Conservation (phyloP, 495 filamentous ascomycete genomes). For the Aspergillus kassunensis region DNA sequence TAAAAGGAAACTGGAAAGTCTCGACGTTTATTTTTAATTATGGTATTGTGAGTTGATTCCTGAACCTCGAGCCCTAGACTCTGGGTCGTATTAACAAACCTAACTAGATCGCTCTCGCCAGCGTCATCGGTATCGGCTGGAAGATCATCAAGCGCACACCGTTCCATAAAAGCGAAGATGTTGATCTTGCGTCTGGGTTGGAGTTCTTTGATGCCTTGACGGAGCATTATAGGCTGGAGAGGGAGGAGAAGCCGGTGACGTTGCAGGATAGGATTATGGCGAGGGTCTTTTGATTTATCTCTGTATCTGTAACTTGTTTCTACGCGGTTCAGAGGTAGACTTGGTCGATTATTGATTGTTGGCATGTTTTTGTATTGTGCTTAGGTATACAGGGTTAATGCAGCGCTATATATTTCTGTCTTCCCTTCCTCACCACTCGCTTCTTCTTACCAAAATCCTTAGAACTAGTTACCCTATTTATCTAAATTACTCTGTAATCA, state of each 20-base stretch:
- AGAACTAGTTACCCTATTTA: too few relatives aligned
- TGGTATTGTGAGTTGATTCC: background rate
- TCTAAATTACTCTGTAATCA: too few relatives aligned
- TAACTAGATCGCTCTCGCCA: background rate
- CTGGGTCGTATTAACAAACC: too few relatives aligned
- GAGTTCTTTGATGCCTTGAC: background rate
- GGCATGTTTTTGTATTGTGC: too few relatives aligned
- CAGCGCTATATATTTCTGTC: too few relatives aligned
- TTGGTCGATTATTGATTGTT: too few relatives aligned
- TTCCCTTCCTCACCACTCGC: background rate
- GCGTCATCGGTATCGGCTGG: background rate
- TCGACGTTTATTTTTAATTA: constrained; percentile 3
- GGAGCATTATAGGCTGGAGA: background rate
- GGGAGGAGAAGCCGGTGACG: background rate
- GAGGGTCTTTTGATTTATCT: background rate
- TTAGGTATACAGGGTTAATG: too few relatives aligned
- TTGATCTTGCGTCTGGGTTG: background rate
- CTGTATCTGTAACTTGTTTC: too few relatives aligned
- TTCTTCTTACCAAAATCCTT: background rate
- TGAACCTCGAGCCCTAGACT: too few relatives aligned
- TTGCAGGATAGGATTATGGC: constrained; percentile 1
- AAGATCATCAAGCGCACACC: background rate
- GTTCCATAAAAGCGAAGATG: background rate
- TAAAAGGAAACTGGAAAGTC: constrained; percentile 1
- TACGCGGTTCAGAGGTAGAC: too few relatives aligned